Conservation (phyloP, 371 early-diverging fungal genomes). For the Catenaria anguillulae region DNA sequence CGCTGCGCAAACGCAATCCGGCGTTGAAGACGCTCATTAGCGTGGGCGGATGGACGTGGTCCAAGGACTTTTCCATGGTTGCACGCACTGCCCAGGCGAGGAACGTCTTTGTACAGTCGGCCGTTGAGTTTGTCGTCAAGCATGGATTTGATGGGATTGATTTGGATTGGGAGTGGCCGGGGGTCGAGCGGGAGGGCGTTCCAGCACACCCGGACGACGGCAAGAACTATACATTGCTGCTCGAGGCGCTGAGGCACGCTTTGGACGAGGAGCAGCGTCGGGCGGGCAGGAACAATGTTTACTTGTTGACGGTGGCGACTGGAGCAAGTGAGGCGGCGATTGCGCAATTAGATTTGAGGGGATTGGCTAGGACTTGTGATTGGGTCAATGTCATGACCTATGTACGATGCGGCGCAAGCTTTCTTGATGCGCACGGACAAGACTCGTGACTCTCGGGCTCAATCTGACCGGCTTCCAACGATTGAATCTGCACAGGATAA, state of each 20-base stretch:
- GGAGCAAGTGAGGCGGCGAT: background rate
- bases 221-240: slow-evolving; percentile 2
- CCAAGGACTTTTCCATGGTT: background rate
- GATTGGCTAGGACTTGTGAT: too few relatives aligned
- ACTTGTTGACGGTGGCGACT: slow-evolving; percentile 8
- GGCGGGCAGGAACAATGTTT: background rate
- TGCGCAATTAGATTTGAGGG: too few relatives aligned
- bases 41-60: slow-evolving; percentile 5
- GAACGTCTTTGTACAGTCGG: background rate
- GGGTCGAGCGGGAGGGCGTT: background rate
- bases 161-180: slow-evolving; percentile 11
- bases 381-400: too few relatives aligned
- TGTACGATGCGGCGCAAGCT: too few relatives aligned
- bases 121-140: background rate
- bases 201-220: slow-evolving; percentile 1
- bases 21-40: slow-evolving; percentile 1
- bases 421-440: too few relatives aligned
- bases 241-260: background rate
- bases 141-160: slow-evolving; percentile 13
- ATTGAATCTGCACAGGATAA: too few relatives aligned
- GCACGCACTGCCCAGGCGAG: background rate
- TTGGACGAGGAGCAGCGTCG: background rate
- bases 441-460: too few relatives aligned
- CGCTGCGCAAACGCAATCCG: slow-evolving; percentile 8
- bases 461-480: too few relatives aligned